These are phyloP conservation scores for Flaveria ramosissima DNA, from an alignment of 129 eudicot species.

Conservation along the genomic window DNA sequence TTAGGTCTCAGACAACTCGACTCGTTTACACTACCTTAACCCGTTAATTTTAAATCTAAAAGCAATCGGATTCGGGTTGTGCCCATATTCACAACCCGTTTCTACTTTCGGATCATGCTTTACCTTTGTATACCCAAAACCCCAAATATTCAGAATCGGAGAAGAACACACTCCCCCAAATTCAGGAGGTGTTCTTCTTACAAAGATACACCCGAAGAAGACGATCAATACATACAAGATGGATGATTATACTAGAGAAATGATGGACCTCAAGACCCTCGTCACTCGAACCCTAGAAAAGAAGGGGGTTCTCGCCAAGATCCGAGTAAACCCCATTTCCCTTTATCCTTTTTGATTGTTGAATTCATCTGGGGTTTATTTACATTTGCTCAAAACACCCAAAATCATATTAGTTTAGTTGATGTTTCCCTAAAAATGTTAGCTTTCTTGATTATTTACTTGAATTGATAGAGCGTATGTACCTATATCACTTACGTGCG, in stretches of 20 bases:
- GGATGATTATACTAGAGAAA: conserved; percentile 94
- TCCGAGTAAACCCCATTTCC: conserved; percentile 58
- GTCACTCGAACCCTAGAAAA: conserved; percentile 92
- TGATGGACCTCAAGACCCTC: conserved; percentile 97
- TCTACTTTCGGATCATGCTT: conserved; percentile 11
- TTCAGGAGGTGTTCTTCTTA: conserved; percentile 26
- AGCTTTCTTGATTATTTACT: too few species aligned
- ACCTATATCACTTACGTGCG: not conserved
- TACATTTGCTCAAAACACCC: too few species aligned
- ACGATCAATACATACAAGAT: conserved; percentile 25
- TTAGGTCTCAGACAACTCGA: too few species aligned
- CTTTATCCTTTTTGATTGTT: not conserved
- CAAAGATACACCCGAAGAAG: conserved; percentile 18
- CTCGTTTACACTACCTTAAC: too few species aligned
- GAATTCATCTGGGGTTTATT: too few species aligned
- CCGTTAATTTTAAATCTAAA: too few species aligned
- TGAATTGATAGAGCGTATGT: too few species aligned
- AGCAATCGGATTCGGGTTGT: not conserved
- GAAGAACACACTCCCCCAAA: conserved; percentile 19
- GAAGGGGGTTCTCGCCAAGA: conserved; percentile 95
- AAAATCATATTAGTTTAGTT: too few species aligned
- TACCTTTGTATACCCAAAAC: not conserved
- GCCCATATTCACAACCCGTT: conserved; percentile 3
- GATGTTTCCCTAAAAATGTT: too few species aligned
- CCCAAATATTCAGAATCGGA: not conserved